These are phyloP conservation scores for Blakeslea trispora DNA, from an alignment of 371 early-diverging fungal genomes.

Conservation along the genomic window DNA sequence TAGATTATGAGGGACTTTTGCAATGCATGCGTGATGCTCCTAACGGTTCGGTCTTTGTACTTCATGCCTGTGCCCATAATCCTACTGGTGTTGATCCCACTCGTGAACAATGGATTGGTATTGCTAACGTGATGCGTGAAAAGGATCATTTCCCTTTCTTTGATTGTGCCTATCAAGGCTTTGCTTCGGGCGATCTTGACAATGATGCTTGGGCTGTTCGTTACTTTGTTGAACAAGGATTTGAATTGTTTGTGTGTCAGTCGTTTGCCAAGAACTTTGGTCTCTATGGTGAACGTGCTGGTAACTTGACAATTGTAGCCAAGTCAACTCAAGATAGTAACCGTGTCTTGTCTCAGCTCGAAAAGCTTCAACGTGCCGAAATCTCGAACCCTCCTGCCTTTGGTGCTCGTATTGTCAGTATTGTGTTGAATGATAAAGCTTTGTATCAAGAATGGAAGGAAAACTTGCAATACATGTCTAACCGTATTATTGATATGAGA, in stretches of 20 bases:
- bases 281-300: conserved; percentile 92
- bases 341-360: conserved; percentile 79
- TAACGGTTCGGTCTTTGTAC: conserved; percentile 73
- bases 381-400: conserved; percentile 91
- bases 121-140: conserved; percentile 76
- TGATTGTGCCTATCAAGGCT: conserved; percentile 98
- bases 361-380: conserved; percentile 78
- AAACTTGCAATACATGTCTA: conserved; percentile 82
- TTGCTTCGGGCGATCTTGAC: conserved; percentile 91
- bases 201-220: conserved; percentile 91
- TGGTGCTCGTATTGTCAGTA: conserved; percentile 86
- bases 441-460: conserved; percentile 85
- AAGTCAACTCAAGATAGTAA: conserved; percentile 49
- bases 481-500: conserved; percentile 90
- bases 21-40: conserved; percentile 71
- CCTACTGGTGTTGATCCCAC: conserved; percentile 97
- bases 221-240: conserved; percentile 87
- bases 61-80: conserved; percentile 96
- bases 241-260: conserved; percentile 88
- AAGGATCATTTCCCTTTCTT: conserved; percentile 91
- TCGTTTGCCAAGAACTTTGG: conserved; percentile 98
- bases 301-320: conserved; percentile 81
- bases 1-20: conserved; percentile 81
- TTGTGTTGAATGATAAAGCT: conserved; percentile 78
- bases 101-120: conserved; percentile 87